Evolutionary conservation across 768 basidiomycete genomes (phyloP).

Genomic region (Tylopilus cervinicoccineus): DNA sequence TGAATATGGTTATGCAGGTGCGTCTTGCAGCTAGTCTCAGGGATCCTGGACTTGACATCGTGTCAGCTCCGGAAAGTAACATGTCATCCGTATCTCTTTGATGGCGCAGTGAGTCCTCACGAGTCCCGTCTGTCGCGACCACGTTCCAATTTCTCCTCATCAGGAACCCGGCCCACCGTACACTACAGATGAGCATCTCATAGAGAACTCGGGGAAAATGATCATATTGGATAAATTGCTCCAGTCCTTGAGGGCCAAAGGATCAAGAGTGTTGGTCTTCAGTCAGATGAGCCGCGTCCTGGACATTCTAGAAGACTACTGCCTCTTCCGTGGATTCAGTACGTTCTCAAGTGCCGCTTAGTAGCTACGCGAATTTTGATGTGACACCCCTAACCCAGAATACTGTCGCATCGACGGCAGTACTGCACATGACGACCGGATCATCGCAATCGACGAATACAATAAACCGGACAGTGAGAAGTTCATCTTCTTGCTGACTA

Average conservation of each 20-base stretch:
- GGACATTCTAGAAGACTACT: slow-evolving; percentile 97
- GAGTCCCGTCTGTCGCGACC: not conserved
- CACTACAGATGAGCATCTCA: slow-evolving; percentile 95
- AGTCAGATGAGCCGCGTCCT: slow-evolving; percentile 98
- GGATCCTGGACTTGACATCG: slow-evolving; percentile 1
- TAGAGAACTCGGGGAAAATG: slow-evolving; percentile 97
- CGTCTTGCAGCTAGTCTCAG: slow-evolving; percentile 2
- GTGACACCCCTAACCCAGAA: slow-evolving; percentile 40
- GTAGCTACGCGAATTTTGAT: slow-evolving; percentile 2
- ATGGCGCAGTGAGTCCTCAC: slow-evolving; percentile 64
- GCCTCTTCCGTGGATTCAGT: slow-evolving; percentile 88
- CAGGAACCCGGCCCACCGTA: slow-evolving; percentile 97
- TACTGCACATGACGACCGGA: slow-evolving; percentile 96
- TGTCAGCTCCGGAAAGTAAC: slow-evolving; percentile 72
- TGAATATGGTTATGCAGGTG: slow-evolving; percentile 99
- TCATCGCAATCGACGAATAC: slow-evolving; percentile 94
- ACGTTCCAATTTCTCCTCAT: not conserved
- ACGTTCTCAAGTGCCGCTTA: slow-evolving; percentile 27
- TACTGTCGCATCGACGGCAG: slow-evolving; percentile 97
- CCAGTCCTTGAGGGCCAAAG: slow-evolving; percentile 81
- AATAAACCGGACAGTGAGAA: slow-evolving; percentile 92
- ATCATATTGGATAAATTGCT: slow-evolving; percentile 94
- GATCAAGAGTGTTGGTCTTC: slow-evolving; percentile 95
- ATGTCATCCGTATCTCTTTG: slow-evolving; percentile 89
- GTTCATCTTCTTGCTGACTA: slow-evolving; percentile 95